These are phyloP conservation scores for Salix brachista DNA, from an alignment of 345 rosid genomes.

Conservation along the genomic window DNA sequence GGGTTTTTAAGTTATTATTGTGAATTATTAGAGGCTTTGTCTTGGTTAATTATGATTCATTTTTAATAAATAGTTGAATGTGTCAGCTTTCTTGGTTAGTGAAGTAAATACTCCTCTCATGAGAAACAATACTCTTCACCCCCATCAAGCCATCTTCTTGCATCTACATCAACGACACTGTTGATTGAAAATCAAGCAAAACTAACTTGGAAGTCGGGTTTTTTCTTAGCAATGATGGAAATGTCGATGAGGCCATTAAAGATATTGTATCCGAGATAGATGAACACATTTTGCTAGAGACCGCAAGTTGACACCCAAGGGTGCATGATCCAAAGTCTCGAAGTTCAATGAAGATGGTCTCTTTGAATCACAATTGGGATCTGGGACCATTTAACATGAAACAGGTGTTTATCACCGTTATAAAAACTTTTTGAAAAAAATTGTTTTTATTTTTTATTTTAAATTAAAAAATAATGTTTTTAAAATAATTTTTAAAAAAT, in stretches of 20 bases:
- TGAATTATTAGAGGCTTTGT: too few relatives aligned
- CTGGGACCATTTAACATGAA: conserved; percentile 15
- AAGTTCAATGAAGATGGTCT: conserved; percentile 13
- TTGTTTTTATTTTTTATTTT: too few relatives aligned
- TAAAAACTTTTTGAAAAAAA: too few relatives aligned
- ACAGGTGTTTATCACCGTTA: too few relatives aligned
- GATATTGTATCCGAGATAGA: not conserved
- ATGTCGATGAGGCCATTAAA: not conserved
- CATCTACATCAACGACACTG: not conserved
- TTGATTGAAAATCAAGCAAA: not conserved
- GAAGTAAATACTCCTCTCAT: not conserved
- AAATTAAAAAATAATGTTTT: too few relatives aligned
- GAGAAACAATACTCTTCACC: not conserved
- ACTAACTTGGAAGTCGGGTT: not conserved
- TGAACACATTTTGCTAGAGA: not conserved
- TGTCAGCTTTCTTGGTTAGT: not conserved
- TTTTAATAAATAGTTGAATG: not conserved
- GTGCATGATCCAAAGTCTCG: not conserved
- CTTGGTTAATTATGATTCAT: too few relatives aligned
- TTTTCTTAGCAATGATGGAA: not conserved
- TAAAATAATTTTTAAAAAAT: too few relatives aligned
- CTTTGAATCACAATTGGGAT: conserved; percentile 7
- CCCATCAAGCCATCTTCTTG: not conserved
- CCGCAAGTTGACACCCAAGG: not conserved
- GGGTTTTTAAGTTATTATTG: too few relatives aligned